phyloP scores from a whole-genome alignment of 2,329 filamentous ascomycete genomes.

The Lojkania enalia region DNA sequence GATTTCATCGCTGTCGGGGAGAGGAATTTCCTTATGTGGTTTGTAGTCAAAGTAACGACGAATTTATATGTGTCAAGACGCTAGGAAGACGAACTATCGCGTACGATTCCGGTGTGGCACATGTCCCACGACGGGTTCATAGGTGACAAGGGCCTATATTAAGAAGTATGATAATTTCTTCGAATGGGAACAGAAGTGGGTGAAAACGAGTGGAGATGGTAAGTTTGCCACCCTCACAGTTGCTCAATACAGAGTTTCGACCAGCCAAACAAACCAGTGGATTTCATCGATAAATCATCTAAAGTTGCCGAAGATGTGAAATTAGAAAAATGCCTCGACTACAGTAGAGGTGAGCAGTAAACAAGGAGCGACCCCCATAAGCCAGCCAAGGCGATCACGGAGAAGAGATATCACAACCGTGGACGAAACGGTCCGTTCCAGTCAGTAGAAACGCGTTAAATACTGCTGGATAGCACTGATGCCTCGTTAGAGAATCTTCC shows the following conservation, averaged over 20 bases:
- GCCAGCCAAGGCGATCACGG: not conserved
- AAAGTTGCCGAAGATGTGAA: conserved; percentile 18
- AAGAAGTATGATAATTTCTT: conserved; percentile 33
- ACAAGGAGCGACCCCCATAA: not conserved
- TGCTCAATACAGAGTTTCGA: not conserved
- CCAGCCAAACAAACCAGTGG: conserved; percentile 9
- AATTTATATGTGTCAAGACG: not conserved
- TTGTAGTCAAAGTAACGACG: not conserved
- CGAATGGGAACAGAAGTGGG: conserved; percentile 18
- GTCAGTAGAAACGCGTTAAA: no score
- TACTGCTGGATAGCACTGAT: no score
- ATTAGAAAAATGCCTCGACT: not conserved
- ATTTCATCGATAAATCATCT: conserved; percentile 24
- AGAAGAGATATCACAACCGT: not conserved
- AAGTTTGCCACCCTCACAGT: conserved; percentile 5
- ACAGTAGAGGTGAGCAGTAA: no score
- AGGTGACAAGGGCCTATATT: conserved; percentile 24
- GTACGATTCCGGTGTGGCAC: conserved; percentile 27
- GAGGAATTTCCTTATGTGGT: not conserved
- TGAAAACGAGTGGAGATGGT: conserved; percentile 19
- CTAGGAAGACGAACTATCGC: conserved; percentile 21
- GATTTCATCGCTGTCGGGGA: not conserved
- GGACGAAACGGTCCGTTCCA: not conserved
- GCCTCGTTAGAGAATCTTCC: no score
- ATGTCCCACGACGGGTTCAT: conserved; percentile 17